A percentile compares a stretch with the other conserved stretches of the same genome.
phyloP scores from a whole-genome alignment of 225 moss, liverwort and hornwort genomes.

The Sphagnum tenellum region DNA sequence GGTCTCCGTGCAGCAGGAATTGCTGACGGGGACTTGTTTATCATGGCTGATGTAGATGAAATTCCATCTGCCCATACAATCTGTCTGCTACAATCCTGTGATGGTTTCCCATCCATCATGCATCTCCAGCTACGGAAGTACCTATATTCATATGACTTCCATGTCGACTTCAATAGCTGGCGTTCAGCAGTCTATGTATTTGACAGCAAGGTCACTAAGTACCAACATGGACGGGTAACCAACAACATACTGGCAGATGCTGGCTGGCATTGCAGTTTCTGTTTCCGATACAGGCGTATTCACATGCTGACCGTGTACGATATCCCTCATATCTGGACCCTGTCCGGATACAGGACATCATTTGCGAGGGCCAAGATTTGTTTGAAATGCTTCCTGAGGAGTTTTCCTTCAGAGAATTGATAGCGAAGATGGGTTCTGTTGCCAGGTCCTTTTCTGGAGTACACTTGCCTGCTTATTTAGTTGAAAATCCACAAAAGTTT shows the following conservation, averaged over 20 bases:
- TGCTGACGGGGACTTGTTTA: conserved; percentile 47
- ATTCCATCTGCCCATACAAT: conserved; percentile 67
- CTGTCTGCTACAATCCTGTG: conserved; percentile 58
- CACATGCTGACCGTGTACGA: conserved; percentile 69
- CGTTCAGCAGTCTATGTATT: conserved; percentile 50
- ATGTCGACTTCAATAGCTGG: conserved; percentile 53
- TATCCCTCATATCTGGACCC: conserved; percentile 45
- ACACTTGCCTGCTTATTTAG: conserved; percentile 45
- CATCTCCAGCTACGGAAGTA: conserved; percentile 70
- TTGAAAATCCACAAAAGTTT: conserved; percentile 28
- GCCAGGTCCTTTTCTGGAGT: conserved; percentile 52
- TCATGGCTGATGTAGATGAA: conserved; percentile 70
- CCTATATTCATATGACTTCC: conserved; percentile 70
- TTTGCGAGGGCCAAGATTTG: conserved; percentile 56
- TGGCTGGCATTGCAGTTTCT: conserved; percentile 90
- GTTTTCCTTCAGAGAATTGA: conserved; percentile 46
- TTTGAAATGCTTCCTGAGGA: conserved; percentile 87
- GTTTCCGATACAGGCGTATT: conserved; percentile 64
- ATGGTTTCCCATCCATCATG: conserved; percentile 51
- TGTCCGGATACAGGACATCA: conserved; percentile 43
- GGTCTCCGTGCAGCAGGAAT: conserved; percentile 35
- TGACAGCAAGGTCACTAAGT: conserved; percentile 11
- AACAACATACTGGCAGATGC: conserved; percentile 61
- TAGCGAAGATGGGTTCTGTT: conserved; percentile 56
- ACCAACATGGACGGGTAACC: conserved; percentile 39